Evolutionary conservation across 1,284 basidiomycete species (phyloP), one percentile per base, ranked within the genome.

Genomic region (Takashimella tepidaria): DNA sequence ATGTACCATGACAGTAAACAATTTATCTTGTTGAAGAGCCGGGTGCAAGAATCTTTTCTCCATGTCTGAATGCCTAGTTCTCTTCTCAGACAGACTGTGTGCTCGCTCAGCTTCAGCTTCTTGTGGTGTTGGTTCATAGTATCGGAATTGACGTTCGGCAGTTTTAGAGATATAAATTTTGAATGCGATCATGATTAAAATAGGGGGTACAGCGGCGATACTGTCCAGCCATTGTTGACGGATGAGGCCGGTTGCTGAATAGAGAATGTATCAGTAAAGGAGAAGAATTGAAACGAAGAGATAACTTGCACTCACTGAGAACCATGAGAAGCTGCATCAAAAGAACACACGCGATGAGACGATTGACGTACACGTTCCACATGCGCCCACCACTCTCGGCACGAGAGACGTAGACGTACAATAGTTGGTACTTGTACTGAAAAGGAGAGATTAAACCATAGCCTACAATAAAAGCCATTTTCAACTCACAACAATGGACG

Each of bases 291-390:
- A 12, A 24, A n/a, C n/a, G n/a, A n/a, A n/a, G n/a, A n/a, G n/a
- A n/a, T 26, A 16, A 2, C n/a, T n/a, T 8, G 2, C 8, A 81
- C 87, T 64, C 71, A 92, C 89, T 95, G 45, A 93, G 80, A 41
- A 88, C 76, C 87, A 95, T 88, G 51, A 95, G 77, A 37, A 84
- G 71, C 67, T 92, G 88, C 88, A 92, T 91, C 60, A 95, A 75
- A 23, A 92, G 70, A 5, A 87, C 80, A 25, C 82, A 84, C 47
- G 83, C 79, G 21, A 95, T 76, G 21, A 96, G 76, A 50, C 92
- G 84, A 71, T 97, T 97, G 75, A 90, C 80, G 49, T 88, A 82
- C 20, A 92, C 85, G 67, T 95, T 93, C 92, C 92, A 97, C 61
- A 95, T 79, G 10, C 92, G 87, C 24, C 92, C 92, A 54, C 92